Evolutionary conservation across 495 filamentous ascomycete genomes (phyloP).

Genomic region (Cryomyces minteri): DNA sequence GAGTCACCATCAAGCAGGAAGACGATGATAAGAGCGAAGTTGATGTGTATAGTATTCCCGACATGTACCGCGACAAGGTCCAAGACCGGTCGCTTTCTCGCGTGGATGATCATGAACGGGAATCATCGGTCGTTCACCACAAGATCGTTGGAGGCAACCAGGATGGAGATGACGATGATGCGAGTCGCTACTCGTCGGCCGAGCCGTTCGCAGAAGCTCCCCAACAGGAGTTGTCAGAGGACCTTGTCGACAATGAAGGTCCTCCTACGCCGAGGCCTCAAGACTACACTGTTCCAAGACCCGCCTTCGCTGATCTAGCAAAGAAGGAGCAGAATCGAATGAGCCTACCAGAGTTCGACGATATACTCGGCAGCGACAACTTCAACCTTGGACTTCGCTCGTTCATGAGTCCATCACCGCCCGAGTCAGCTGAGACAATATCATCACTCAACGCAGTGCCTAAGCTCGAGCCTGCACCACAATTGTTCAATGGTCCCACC

Average conservation of each 20-base stretch:
- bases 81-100: conserved; percentile 10
- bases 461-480: background rate
- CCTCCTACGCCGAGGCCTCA: conserved; percentile 14
- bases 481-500: background rate
- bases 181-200: conserved; percentile 17
- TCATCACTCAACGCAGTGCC: background rate
- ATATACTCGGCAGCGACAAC: conserved; percentile 22
- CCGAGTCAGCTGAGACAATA: conserved; percentile 7
- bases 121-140: conserved; percentile 21
- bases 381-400: conserved; percentile 31
- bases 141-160: conserved; percentile 5
- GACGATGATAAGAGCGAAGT: conserved; percentile 36
- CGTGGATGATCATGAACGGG: conserved; percentile 17
- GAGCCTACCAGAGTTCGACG: conserved; percentile 27
- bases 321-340: conserved; percentile 6
- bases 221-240: conserved; percentile 6
- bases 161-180: conserved; percentile 17
- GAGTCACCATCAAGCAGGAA: conserved; percentile 51
- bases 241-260: conserved; percentile 10
- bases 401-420: conserved; percentile 28
- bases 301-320: background rate
- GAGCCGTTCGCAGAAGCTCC: conserved; percentile 7
- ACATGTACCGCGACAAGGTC: conserved; percentile 28
- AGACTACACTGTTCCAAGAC: conserved; percentile 6
- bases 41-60: conserved; percentile 58